Conservation (phyloP, 257 asterid genomes). For the Lycium barbarum region DNA sequence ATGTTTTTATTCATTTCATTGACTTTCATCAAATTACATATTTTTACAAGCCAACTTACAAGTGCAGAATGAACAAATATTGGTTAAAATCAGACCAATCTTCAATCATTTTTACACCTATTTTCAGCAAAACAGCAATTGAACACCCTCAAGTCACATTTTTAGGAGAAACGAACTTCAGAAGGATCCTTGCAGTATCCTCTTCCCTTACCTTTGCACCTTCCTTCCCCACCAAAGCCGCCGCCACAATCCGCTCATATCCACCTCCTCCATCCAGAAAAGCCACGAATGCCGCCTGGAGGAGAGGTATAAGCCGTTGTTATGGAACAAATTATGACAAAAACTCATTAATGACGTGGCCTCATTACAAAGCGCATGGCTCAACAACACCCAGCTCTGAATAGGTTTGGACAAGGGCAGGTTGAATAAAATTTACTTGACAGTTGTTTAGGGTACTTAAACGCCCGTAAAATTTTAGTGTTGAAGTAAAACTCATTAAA, state of each 20-base stretch:
- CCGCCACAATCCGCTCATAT: slow-evolving; percentile 78
- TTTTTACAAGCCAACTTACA: not conserved
- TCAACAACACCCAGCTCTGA: too few species aligned
- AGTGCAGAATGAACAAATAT: not conserved
- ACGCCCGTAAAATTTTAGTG: too few species aligned
- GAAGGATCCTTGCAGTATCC: slow-evolving; percentile 64
- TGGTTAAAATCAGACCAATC: slow-evolving; percentile 33
- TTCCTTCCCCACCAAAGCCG: slow-evolving; percentile 79
- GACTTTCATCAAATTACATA: not conserved
- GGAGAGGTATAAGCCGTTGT: too few species aligned
- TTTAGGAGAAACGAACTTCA: slow-evolving; percentile 71
- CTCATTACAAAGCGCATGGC: too few species aligned
- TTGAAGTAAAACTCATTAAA: too few species aligned
- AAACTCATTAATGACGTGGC: too few species aligned
- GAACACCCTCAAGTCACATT: slow-evolving; percentile 62
- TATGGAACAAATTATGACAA: too few species aligned
- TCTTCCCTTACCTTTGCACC: slow-evolving; percentile 65
- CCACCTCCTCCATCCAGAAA: slow-evolving; percentile 76
- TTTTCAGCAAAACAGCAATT: too few species aligned
- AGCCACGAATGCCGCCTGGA: slow-evolving; percentile 85
- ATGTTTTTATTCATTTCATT: not conserved
- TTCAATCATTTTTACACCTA: slow-evolving; percentile 38
- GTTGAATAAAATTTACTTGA: too few species aligned
- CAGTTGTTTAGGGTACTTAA: too few species aligned
- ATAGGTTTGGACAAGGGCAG: too few species aligned